Evolutionary conservation across 1,284 basidiomycete species (phyloP).

Genomic region (Trichosporon asahii): DNA sequence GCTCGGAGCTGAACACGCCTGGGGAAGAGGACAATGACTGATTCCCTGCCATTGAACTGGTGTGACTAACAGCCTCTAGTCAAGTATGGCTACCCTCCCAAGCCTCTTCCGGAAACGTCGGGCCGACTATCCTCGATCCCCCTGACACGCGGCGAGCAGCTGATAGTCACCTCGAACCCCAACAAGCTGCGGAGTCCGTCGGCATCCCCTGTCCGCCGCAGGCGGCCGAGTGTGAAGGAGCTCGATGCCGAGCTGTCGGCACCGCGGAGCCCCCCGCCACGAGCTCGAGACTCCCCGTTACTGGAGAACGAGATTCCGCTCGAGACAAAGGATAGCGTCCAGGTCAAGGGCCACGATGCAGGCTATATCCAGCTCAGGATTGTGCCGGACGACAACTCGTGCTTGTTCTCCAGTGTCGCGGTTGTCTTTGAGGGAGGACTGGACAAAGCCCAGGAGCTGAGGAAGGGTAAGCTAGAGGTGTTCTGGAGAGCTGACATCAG

Average conservation of each 20-base stretch:
- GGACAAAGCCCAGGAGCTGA: slow-evolving; percentile 52
- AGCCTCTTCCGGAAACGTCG: slow-evolving; percentile 65
- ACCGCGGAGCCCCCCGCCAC: slow-evolving; percentile 28
- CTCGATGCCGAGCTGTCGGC: slow-evolving; percentile 37
- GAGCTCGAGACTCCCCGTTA: slow-evolving; percentile 15
- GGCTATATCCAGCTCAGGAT: slow-evolving; percentile 57
- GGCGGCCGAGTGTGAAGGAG: slow-evolving; percentile 39
- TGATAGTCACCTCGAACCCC: slow-evolving; percentile 64
- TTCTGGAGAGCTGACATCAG: slow-evolving; percentile 54
- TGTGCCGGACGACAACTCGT: slow-evolving; percentile 90
- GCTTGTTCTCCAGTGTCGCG: slow-evolving; percentile 80
- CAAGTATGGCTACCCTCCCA: slow-evolving; percentile 79
- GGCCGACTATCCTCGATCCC: slow-evolving; percentile 71
- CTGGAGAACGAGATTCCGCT: slow-evolving; percentile 24
- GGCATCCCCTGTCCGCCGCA: slow-evolving; percentile 21
- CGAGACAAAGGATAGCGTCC: slow-evolving; percentile 31
- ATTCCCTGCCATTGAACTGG: neutral
- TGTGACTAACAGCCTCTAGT: slow-evolving; percentile 56
- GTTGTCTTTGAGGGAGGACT: slow-evolving; percentile 79
- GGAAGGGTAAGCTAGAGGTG: slow-evolving; percentile 44
- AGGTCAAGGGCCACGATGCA: slow-evolving; percentile 54
- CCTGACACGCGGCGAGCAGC: slow-evolving; percentile 70
- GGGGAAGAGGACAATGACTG: neutral
- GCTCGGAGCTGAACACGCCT: neutral
- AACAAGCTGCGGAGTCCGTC: slow-evolving; percentile 16